Evolutionary conservation across 257 asterid genomes (phyloP).

Genomic region (Cordia subcordata): DNA sequence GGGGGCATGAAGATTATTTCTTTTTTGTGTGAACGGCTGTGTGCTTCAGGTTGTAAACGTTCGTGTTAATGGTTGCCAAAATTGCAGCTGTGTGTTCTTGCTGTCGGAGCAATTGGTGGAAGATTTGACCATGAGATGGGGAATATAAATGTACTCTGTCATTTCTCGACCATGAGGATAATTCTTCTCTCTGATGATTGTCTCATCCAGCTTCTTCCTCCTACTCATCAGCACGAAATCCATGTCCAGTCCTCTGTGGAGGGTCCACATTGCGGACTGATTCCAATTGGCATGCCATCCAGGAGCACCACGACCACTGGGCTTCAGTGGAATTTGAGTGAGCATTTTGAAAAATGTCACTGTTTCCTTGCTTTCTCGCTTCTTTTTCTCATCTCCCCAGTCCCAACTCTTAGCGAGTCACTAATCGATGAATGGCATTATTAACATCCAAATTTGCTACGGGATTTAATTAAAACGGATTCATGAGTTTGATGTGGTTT

Average conservation of each 20-base stretch:
- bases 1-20: too few relatives aligned
- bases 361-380: neutral
- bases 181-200: conserved; percentile 82
- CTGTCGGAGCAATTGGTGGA: conserved; percentile 95
- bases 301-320: conserved; percentile 70
- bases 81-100: conserved; percentile 73
- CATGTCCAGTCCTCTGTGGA: conserved; percentile 46
- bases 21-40: too few relatives aligned
- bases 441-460: neutral
- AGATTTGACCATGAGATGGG: conserved; percentile 95
- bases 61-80: neutral
- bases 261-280: conserved; percentile 94
- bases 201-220: conserved; percentile 83
- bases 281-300: conserved; percentile 66
- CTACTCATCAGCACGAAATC: conserved; percentile 61
- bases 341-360: conserved; percentile 20
- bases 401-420: neutral
- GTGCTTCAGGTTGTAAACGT: neutral
- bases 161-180: conserved; percentile 54
- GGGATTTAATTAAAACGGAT: neutral
- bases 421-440: neutral
- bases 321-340: conserved; percentile 86
- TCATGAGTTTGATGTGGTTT: neutral
- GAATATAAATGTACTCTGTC: conserved; percentile 68
- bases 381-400: neutral